phyloP scores from a whole-genome alignment of 2,329 filamentous ascomycete genomes.

The Ceratocystis variospora region DNA sequence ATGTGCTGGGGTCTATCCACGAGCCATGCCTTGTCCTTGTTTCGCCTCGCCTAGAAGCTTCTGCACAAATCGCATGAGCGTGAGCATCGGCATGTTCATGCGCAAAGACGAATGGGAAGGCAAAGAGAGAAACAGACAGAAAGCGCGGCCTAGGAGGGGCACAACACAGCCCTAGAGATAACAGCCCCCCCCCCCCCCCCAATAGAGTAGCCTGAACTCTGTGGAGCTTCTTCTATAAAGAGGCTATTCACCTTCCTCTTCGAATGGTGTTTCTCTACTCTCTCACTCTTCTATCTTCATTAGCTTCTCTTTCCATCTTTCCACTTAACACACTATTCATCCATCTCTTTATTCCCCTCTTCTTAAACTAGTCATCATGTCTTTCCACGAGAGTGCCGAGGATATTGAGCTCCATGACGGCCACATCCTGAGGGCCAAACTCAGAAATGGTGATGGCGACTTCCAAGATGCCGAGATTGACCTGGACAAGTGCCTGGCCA shows the following conservation, averaged over 20 bases:
- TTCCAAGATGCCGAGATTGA: slow-evolving; percentile 35
- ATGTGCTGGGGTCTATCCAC: background rate
- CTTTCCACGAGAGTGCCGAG: slow-evolving; percentile 36
- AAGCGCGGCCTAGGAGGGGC: too few relatives aligned
- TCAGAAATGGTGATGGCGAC: slow-evolving; percentile 32
- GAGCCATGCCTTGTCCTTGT: slow-evolving; percentile 1
- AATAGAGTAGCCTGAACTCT: background rate
- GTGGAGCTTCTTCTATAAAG: background rate
- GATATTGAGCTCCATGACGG: slow-evolving; percentile 31
- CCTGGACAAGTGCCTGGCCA: slow-evolving; percentile 39
- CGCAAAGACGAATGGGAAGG: background rate
- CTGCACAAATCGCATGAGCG: slow-evolving; percentile 6
- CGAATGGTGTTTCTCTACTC: background rate
- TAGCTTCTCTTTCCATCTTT: background rate
- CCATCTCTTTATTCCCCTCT: background rate
- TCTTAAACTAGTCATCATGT: slow-evolving; percentile 14
- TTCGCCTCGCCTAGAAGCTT: background rate
- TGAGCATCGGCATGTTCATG: slow-evolving; percentile 1
- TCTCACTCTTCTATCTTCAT: slow-evolving; percentile 4
- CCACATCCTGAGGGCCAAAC: slow-evolving; percentile 34
- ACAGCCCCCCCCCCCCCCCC: background rate
- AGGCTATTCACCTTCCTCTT: background rate
- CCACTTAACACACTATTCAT: background rate
- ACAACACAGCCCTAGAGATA: background rate
- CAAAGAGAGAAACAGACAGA: too few relatives aligned